A percentile compares a stretch with the other conserved stretches of the same genome.
Evolutionary conservation across 208 protist genomes (phyloP).

Genomic region (Leishmania mexicana): DNA sequence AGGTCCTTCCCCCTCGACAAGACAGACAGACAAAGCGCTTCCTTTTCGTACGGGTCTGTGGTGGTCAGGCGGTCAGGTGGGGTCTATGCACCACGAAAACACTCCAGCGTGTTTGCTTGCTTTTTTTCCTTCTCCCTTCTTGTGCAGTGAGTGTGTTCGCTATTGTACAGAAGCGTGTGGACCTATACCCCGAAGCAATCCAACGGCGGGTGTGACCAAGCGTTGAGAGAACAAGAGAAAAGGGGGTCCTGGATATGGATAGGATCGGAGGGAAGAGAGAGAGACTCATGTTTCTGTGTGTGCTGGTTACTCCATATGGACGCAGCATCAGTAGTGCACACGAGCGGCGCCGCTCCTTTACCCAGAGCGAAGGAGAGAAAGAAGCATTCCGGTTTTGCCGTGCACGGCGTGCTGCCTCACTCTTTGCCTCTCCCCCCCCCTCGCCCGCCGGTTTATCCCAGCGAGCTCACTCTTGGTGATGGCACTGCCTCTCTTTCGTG

Average conservation of each 20-base stretch:
- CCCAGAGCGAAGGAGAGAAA: background rate
- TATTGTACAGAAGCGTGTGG: background rate
- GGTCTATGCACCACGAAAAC: background rate
- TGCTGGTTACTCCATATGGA: background rate
- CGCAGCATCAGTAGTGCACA: background rate
- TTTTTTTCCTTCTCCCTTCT: background rate
- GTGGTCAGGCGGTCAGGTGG: background rate
- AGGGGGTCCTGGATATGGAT: background rate
- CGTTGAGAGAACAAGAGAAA: background rate
- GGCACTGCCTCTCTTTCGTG: background rate
- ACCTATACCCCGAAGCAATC: background rate
- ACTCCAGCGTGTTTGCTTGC: background rate
- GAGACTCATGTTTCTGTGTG: background rate
- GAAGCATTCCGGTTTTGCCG: background rate
- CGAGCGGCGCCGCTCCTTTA: background rate
- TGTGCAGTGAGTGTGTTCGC: background rate
- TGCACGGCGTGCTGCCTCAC: background rate
- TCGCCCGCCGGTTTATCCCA: background rate
- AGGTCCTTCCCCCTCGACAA: background rate
- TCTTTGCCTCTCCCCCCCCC: background rate
- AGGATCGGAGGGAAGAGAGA: background rate
- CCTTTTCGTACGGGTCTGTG: background rate
- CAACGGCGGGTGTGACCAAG: background rate
- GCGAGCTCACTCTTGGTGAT: background rate
- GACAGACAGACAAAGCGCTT: background rate